phyloP scores from a whole-genome alignment of 495 filamentous ascomycete genomes.

The Pyronema omphalodes region DNA sequence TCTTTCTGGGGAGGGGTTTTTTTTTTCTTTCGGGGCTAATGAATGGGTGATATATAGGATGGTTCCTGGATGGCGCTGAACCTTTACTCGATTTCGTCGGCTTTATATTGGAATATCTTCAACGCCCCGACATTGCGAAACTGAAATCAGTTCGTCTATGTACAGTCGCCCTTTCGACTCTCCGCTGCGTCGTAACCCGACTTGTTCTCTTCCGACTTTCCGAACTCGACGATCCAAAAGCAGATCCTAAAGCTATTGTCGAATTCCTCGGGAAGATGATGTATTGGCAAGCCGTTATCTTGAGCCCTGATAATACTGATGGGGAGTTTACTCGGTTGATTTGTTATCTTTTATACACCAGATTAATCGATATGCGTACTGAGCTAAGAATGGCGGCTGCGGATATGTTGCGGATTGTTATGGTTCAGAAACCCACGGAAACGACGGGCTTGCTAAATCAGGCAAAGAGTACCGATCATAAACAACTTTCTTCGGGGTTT shows the following conservation, averaged over 20 bases:
- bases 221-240: slow-evolving; percentile 50
- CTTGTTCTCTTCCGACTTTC: slow-evolving; percentile 64
- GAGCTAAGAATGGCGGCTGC: slow-evolving; percentile 59
- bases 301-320: slow-evolving; percentile 57
- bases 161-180: slow-evolving; percentile 52
- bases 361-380: slow-evolving; percentile 45
- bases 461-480: slow-evolving; percentile 47
- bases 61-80: slow-evolving; percentile 67
- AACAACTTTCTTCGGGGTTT: slow-evolving; percentile 57
- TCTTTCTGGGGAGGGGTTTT: neutral
- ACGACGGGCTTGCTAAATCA: slow-evolving; percentile 51
- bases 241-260: slow-evolving; percentile 38
- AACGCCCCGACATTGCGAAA: slow-evolving; percentile 60
- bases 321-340: slow-evolving; percentile 60
- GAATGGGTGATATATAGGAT: neutral
- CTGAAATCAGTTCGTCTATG: slow-evolving; percentile 80
- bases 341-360: slow-evolving; percentile 78
- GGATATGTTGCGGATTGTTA: slow-evolving; percentile 62
- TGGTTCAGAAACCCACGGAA: slow-evolving; percentile 86
- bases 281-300: slow-evolving; percentile 86
- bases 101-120: slow-evolving; percentile 65
- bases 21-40: neutral
- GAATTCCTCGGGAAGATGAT: slow-evolving; percentile 61
- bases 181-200: slow-evolving; percentile 55
- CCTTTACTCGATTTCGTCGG: slow-evolving; percentile 75